These are phyloP conservation scores for Coemansia sp. DNA, from an alignment of 192 early-diverging fungal species.

Conservation along the genomic window DNA sequence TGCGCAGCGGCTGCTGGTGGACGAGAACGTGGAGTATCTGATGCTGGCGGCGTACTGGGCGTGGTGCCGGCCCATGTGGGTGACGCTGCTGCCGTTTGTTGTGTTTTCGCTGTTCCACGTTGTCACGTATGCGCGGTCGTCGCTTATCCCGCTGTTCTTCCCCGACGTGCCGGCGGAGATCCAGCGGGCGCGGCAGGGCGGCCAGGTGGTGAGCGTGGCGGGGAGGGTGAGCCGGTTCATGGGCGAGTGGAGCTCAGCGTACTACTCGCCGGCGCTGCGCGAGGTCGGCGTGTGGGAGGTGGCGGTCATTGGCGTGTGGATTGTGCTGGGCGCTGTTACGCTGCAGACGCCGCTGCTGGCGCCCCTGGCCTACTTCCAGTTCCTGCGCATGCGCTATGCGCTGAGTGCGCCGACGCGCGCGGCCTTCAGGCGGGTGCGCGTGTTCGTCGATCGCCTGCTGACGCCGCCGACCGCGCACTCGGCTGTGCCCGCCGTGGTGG, in stretches of 20 bases:
- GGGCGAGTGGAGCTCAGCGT: conserved; percentile 40
- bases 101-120: conserved; percentile 53
- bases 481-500: conserved; percentile 26
- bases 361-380: conserved; percentile 39
- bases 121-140: conserved; percentile 34
- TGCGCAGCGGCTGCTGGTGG: conserved; percentile 32
- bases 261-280: conserved; percentile 37
- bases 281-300: conserved; percentile 51
- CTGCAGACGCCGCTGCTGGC: conserved; percentile 42
- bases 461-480: conserved; percentile 24
- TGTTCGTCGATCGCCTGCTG: conserved; percentile 21
- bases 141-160: conserved; percentile 32
- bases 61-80: conserved; percentile 17
- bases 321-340: conserved; percentile 39
- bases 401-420: conserved; percentile 46
- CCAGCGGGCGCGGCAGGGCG: conserved; percentile 27
- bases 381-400: conserved; percentile 44
- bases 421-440: conserved; percentile 36
- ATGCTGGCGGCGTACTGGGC: conserved; percentile 45
- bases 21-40: conserved; percentile 52
- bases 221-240: conserved; percentile 33
- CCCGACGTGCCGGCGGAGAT: conserved; percentile 33
- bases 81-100: conserved; percentile 46
- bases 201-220: neutral
- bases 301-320: conserved; percentile 36